Percentiles rank a stretch among this genome's conserved stretches.
phyloP scores from a whole-genome alignment of 2,329 filamentous ascomycete species.

The Xylariaceae sp. region DNA sequence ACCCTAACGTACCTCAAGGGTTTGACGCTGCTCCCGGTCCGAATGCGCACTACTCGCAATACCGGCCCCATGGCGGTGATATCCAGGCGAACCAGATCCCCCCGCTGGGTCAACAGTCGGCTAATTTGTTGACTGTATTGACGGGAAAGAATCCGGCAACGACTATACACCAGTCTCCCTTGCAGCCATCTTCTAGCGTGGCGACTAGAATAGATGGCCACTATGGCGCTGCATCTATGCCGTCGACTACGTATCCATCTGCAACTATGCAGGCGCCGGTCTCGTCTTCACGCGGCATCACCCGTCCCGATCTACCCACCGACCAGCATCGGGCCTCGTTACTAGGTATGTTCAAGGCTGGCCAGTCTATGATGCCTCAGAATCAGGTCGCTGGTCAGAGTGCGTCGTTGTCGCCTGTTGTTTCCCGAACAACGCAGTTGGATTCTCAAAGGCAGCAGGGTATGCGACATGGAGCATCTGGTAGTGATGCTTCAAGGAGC shows the following conservation, averaged over 20 bases:
- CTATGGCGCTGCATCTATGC: slow-evolving; percentile 13
- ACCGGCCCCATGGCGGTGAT: slow-evolving; percentile 17
- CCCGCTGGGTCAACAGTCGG: slow-evolving; percentile 27
- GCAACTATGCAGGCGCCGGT: slow-evolving; percentile 16
- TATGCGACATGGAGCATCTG: slow-evolving; percentile 19
- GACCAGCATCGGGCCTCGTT: slow-evolving; percentile 45
- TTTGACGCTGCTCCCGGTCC: slow-evolving; percentile 14
- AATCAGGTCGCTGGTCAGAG: slow-evolving; percentile 21
- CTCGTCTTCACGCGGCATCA: slow-evolving; percentile 12
- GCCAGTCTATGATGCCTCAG: slow-evolving; percentile 27
- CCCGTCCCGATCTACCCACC: slow-evolving; percentile 22
- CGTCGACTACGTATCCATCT: slow-evolving; percentile 9
- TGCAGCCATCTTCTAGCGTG: slow-evolving; percentile 10
- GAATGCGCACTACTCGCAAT: slow-evolving; percentile 18
- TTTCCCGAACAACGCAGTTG: slow-evolving; percentile 8
- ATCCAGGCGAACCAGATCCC: slow-evolving; percentile 11
- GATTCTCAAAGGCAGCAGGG: slow-evolving; percentile 22
- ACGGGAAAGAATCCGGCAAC: slow-evolving; percentile 33
- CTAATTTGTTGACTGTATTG: slow-evolving; percentile 38
- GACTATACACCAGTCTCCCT: slow-evolving; percentile 14
- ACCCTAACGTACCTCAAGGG: slow-evolving; percentile 21
- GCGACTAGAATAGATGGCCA: slow-evolving; percentile 12
- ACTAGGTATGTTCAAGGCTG: slow-evolving; percentile 51
- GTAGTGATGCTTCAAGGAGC: slow-evolving; percentile 26
- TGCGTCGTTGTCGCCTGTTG: neutral